These are phyloP conservation scores for Cenchrus americanus DNA, from an alignment of 176 grass and related monocot genomes.

Conservation along the genomic window DNA sequence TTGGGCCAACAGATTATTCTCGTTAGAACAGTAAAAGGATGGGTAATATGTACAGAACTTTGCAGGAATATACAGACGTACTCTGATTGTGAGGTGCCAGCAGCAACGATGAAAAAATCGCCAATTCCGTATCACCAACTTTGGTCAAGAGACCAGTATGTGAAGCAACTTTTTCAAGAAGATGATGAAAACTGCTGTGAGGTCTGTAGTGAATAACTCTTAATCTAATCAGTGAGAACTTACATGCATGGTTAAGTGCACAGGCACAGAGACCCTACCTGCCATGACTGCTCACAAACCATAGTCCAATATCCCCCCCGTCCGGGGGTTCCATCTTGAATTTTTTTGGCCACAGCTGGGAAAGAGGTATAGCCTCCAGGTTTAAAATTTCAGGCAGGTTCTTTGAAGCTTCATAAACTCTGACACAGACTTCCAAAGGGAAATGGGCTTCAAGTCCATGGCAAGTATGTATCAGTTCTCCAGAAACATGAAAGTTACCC, in stretches of 20 bases:
- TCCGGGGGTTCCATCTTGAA: constrained; percentile 61
- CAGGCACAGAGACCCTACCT: constrained; percentile 29
- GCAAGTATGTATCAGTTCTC: constrained; percentile 42
- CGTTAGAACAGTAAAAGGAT: background rate
- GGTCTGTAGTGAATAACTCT: constrained; percentile 44
- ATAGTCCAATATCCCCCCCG: constrained; percentile 68
- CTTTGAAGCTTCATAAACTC: constrained; percentile 61
- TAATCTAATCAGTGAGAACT: constrained; percentile 1
- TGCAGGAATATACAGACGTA: constrained; percentile 43
- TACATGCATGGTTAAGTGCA: background rate
- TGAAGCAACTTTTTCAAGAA: constrained; percentile 60
- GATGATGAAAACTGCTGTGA: constrained; percentile 48
- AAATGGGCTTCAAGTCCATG: constrained; percentile 66
- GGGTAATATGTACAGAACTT: constrained; percentile 9
- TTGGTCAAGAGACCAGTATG: constrained; percentile 52
- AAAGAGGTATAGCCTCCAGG: constrained; percentile 57
- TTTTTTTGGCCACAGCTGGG: constrained; percentile 58
- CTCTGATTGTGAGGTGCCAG: constrained; percentile 61
- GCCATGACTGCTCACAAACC: constrained; percentile 51
- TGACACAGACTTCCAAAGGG: constrained; percentile 40
- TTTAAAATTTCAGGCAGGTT: constrained; percentile 64
- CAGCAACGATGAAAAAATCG: constrained; percentile 71
- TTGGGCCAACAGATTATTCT: background rate
- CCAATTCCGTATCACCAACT: constrained; percentile 48
- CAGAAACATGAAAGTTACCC: constrained; percentile 66